A percentile compares a stretch with the other conserved stretches of the same genome.
Conservation (phyloP, 192 early-diverging fungal genomes). For the Phlyctochytrium arcticum region DNA sequence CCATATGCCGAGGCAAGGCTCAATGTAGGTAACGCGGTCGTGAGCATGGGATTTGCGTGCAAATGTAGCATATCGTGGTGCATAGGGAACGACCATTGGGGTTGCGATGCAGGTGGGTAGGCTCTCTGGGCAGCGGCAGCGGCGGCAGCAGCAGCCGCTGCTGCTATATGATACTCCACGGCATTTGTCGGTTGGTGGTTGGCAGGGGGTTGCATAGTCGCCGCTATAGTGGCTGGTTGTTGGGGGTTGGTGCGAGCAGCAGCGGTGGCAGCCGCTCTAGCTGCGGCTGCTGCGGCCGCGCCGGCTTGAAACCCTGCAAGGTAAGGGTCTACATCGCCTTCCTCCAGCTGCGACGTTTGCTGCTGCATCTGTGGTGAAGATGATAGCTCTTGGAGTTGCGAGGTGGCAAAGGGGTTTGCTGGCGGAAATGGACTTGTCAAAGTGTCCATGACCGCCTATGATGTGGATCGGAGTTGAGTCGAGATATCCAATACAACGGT, state of each 20-base stretch:
- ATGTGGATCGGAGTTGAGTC: neutral
- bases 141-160: constrained; percentile 13
- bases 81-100: neutral
- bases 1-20: neutral
- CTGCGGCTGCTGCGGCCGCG: constrained; percentile 15
- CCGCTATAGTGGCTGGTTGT: neutral
- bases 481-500: too few species aligned
- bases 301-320: constrained; percentile 23
- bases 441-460: neutral
- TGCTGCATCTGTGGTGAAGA: neutral
- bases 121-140: neutral
- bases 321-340: constrained; percentile 15
- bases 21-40: neutral
- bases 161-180: constrained; percentile 6
- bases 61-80: neutral
- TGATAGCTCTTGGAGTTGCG: neutral
- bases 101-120: neutral
- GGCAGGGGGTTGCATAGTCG: neutral
- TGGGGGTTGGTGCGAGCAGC: neutral
- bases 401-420: neutral
- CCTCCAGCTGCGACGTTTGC: neutral
- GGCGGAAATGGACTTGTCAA: neutral
- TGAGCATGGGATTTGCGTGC: neutral
- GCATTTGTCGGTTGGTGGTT: neutral
- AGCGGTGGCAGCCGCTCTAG: neutral